phyloP scores from a whole-genome alignment of 176 grass and related monocot species.

The Zea luxurians region DNA sequence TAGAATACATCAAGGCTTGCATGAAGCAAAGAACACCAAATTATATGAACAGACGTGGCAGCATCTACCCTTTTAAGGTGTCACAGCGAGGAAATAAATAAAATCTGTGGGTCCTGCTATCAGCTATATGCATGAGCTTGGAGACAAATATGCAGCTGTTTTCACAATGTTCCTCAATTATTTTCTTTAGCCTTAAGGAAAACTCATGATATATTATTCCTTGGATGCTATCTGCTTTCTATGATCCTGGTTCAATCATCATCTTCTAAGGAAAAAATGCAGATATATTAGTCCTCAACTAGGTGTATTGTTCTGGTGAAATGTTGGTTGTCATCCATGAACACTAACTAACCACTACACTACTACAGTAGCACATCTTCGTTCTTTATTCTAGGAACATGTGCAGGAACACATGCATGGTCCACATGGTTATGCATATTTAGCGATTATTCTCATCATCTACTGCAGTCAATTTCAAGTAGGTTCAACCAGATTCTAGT shows the following conservation, averaged over 20 bases:
- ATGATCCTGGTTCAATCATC: constrained; percentile 9
- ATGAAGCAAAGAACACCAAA: background rate
- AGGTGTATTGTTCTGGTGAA: constrained; percentile 1
- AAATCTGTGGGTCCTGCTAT: constrained; percentile 14
- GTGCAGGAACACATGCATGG: constrained; percentile 11
- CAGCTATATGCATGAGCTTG: constrained; percentile 1
- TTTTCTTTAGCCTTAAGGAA: background rate
- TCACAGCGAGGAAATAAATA: background rate
- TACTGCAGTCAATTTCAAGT: constrained; percentile 18
- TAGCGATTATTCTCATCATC: constrained; percentile 10
- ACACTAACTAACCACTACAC: background rate
- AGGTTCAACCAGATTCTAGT: constrained; percentile 17
- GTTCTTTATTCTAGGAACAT: constrained; percentile 13
- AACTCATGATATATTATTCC: background rate
- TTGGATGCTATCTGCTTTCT: background rate
- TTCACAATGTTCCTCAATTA: background rate
- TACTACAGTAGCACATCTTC: background rate
- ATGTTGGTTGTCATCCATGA: constrained; percentile 15
- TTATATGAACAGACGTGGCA: constrained; percentile 13
- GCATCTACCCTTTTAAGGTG: background rate
- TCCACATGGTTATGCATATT: constrained; percentile 18
- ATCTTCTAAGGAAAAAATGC: constrained; percentile 2
- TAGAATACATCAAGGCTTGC: constrained; percentile 19
- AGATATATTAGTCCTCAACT: background rate
- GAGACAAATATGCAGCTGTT: constrained; percentile 3